These are phyloP conservation scores for Boletellus sp. DNA, from an alignment of 1,284 basidiomycete species.

Conservation along the genomic window DNA sequence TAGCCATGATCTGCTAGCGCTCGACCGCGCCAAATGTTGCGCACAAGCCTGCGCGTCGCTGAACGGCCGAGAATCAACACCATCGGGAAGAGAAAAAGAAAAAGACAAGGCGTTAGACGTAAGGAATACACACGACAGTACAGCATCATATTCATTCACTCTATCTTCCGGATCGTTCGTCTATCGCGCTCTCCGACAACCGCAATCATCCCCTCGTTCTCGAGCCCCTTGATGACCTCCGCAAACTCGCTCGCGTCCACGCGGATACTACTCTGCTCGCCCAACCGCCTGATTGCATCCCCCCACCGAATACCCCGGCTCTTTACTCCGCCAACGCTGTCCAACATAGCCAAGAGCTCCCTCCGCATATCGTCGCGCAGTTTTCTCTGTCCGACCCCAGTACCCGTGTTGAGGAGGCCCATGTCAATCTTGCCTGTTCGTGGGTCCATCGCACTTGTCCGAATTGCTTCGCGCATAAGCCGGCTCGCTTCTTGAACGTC, in stretches of 20 bases:
- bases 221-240: slow-evolving; percentile 75
- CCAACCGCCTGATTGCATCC: slow-evolving; percentile 71
- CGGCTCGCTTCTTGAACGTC: slow-evolving; percentile 92
- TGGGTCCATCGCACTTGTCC: slow-evolving; percentile 92
- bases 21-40: background rate
- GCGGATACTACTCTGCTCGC: slow-evolving; percentile 75
- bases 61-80: slow-evolving; percentile 1
- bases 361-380: slow-evolving; percentile 81
- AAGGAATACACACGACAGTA: slow-evolving; percentile 3
- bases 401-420: slow-evolving; percentile 92
- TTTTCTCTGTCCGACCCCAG: slow-evolving; percentile 79
- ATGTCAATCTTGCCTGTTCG: slow-evolving; percentile 95
- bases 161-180: slow-evolving; percentile 69
- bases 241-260: slow-evolving; percentile 77
- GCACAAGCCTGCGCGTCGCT: background rate
- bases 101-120: background rate
- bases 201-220: slow-evolving; percentile 80
- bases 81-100: background rate
- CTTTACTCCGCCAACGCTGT: slow-evolving; percentile 46
- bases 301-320: slow-evolving; percentile 75
- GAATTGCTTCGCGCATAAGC: slow-evolving; percentile 93
- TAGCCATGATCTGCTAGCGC: slow-evolving; percentile 14
- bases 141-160: slow-evolving; percentile 20
- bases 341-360: slow-evolving; percentile 70
- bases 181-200: slow-evolving; percentile 84